Conservation (phyloP, 441 rosid species). For the Erodium texanum region DNA sequence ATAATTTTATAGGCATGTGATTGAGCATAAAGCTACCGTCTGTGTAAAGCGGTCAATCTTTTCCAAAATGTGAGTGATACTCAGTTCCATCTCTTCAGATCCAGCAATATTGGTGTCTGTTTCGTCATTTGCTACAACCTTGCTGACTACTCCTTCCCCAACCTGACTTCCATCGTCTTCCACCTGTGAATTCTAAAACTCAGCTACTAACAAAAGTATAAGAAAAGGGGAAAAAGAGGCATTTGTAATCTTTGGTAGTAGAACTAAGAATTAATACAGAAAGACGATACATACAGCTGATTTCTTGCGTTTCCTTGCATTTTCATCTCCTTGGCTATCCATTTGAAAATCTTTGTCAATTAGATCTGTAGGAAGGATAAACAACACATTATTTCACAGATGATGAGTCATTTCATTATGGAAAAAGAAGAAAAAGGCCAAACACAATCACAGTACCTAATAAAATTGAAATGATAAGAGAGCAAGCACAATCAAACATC, state of each 20-base stretch:
- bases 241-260: neutral
- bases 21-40: constrained; percentile 2
- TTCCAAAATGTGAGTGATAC: constrained; percentile 39
- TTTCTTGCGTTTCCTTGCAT: constrained; percentile 47
- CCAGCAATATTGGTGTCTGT: constrained; percentile 1
- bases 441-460: neutral
- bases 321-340: constrained; percentile 37
- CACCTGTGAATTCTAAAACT: neutral
- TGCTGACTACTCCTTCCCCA: neutral
- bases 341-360: constrained; percentile 16
- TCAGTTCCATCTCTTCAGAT: constrained; percentile 69
- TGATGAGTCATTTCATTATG: neutral
- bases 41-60: neutral
- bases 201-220: constrained; percentile 9
- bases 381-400: neutral
- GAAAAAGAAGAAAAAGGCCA: constrained; percentile 5
- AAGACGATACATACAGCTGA: constrained; percentile 34
- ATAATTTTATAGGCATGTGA: neutral
- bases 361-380: neutral
- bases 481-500: neutral
- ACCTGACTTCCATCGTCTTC: constrained; percentile 33
- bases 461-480: neutral
- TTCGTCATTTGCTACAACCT: constrained; percentile 38
- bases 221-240: neutral
- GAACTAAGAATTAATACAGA: constrained; percentile 11